A percentile compares a stretch with the other conserved stretches of the same genome.
Conservation (phyloP, 2,329 filamentous ascomycete genomes). For the Beauveria bassiana region DNA sequence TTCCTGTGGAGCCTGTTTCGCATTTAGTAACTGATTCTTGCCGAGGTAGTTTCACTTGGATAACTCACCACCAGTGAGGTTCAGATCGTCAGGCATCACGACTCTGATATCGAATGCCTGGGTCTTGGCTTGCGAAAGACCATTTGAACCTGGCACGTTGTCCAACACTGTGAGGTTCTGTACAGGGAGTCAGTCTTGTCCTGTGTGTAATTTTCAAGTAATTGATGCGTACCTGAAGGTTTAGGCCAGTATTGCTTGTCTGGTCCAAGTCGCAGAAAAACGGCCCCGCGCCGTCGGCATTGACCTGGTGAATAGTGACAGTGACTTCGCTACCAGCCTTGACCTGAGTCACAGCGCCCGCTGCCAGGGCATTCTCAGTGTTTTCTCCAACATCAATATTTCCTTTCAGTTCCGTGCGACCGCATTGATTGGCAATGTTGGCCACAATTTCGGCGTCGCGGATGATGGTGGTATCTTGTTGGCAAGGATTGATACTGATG, state of each 20-base stretch:
- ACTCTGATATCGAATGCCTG: slow-evolving; percentile 50
- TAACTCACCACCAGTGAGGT: slow-evolving; percentile 41
- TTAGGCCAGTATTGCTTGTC: slow-evolving; percentile 31
- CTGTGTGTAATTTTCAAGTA: background rate
- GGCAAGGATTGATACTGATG: slow-evolving; percentile 56
- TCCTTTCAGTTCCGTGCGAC: slow-evolving; percentile 51
- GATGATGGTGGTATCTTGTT: slow-evolving; percentile 58
- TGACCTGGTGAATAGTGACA: background rate
- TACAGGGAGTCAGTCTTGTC: background rate
- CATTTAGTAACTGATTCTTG: background rate
- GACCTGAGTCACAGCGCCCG: slow-evolving; percentile 40
- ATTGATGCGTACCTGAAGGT: slow-evolving; percentile 7
- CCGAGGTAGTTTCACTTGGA: background rate
- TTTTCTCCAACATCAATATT: slow-evolving; percentile 54
- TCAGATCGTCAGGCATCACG: slow-evolving; percentile 40
- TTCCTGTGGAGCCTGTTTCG: slow-evolving; percentile 42
- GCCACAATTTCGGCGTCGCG: slow-evolving; percentile 44
- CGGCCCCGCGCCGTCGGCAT: slow-evolving; percentile 22
- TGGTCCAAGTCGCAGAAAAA: slow-evolving; percentile 47
- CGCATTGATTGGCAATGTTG: slow-evolving; percentile 52
- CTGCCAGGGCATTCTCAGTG: slow-evolving; percentile 43
- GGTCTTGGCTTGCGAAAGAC: slow-evolving; percentile 47
- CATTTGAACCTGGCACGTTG: slow-evolving; percentile 51
- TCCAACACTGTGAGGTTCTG: slow-evolving; percentile 43
- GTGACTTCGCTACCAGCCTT: slow-evolving; percentile 36